Evolutionary conservation across 129 eudicot species (phyloP), one percentile per base, ranked within the genome.

Genomic region (Chrysanthemum lavandulifolium): DNA sequence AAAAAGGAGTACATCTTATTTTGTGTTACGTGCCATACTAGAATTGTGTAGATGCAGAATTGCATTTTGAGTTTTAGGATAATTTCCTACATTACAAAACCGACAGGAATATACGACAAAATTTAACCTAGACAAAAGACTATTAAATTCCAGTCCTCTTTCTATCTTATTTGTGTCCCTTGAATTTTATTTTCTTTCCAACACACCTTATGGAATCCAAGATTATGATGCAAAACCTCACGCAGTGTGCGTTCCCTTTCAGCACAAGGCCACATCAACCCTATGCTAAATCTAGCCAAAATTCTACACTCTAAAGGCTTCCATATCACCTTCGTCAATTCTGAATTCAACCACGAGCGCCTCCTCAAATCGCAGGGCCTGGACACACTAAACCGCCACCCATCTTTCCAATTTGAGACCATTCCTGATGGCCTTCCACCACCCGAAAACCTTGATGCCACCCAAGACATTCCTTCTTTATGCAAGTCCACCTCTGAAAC

Each of bases 351-450:
- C 64, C 79, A 86, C 85, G 55, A 21, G 6, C 81, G 85, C 16
- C 68, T 82, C 6, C 61, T 80, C 13, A 79, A 74, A 3, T 80
- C 84, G 6, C 74, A 69, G 6, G 85, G 87, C 29, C 73, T 63
- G 1, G 56, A 72, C 10, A 13, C 78, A 27, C 65, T 85, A 0
- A 19, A 56, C 50, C 65, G 54, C 63, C 55, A 25, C 16, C 47
- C 18, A 8, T 81, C 55, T 1, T 86, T 86, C 63, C 74, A 40
- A 40, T 85, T 81, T 7, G 82, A 78, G 51, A 62, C 78, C 58
- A 85, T 85, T 43, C 84, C 91, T 2, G 91, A 87, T 8, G 93
- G 93, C 3, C 84, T 87, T 16, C 84, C 87, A 5, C 82, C 82
- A 18, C 47, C 81, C 2, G 73, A 33, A 3, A 68, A 73, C 29